Percentiles rank a stretch among this genome's conserved stretches.
Conservation (phyloP, 164 flowering plant species). For the Platanus orientalis region DNA sequence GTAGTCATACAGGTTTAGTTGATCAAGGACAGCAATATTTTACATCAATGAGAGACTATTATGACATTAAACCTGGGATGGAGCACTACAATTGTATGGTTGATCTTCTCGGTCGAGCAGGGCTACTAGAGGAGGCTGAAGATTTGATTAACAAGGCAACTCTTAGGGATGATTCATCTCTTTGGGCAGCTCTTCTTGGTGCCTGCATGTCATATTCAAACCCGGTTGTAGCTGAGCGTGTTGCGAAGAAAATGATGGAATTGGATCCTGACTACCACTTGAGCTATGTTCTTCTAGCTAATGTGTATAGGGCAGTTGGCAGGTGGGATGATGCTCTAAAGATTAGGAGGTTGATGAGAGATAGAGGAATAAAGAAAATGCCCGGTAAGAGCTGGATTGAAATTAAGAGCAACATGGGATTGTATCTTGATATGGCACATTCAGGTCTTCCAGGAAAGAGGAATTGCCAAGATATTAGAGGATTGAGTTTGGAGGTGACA, state of each 20-base stretch:
- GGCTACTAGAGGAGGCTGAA: slow-evolving; percentile 66
- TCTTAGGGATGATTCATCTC: slow-evolving; percentile 37
- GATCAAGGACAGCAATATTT: slow-evolving; percentile 50
- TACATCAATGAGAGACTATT: slow-evolving; percentile 34
- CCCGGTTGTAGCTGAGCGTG: slow-evolving; percentile 45
- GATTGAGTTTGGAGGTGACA: neutral
- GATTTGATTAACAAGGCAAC: slow-evolving; percentile 38
- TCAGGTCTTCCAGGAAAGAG: slow-evolving; percentile 2
- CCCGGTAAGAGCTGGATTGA: slow-evolving; percentile 66
- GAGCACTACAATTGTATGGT: slow-evolving; percentile 71
- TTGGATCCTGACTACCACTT: slow-evolving; percentile 47
- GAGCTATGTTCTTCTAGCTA: slow-evolving; percentile 59
- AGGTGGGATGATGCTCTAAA: slow-evolving; percentile 50
- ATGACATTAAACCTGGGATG: slow-evolving; percentile 39
- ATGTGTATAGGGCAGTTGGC: slow-evolving; percentile 49
- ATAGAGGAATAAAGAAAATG: slow-evolving; percentile 45
- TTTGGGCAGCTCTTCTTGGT: slow-evolving; percentile 65
- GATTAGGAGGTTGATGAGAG: slow-evolving; percentile 38
- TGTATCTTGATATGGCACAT: no score
- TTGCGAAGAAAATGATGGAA: slow-evolving; percentile 59
- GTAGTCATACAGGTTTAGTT: slow-evolving; percentile 64
- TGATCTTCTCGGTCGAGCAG: slow-evolving; percentile 68
- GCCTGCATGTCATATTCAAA: slow-evolving; percentile 42
- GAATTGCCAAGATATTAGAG: neutral
- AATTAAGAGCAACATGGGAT: slow-evolving; percentile 2